Conservation (phyloP, 345 rosid species). For the Orychophragmus violaceus region DNA sequence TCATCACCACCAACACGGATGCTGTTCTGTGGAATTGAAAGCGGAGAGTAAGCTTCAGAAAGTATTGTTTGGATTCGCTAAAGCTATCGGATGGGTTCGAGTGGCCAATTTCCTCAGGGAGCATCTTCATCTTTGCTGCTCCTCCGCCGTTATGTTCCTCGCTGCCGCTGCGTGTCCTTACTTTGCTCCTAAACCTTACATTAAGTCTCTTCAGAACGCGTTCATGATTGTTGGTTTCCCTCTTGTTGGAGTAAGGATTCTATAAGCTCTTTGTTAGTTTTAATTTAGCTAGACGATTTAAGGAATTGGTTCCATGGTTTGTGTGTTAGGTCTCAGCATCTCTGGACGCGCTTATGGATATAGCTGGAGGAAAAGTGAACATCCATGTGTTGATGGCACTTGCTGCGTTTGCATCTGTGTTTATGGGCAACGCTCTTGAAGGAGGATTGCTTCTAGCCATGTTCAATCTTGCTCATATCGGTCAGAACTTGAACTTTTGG, state of each 20-base stretch:
- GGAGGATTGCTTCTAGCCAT: conserved; percentile 94
- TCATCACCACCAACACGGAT: conserved; percentile 37
- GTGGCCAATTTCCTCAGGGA: conserved; percentile 77
- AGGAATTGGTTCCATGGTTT: neutral
- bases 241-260: conserved; percentile 68
- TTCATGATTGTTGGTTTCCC: conserved; percentile 71
- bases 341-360: conserved; percentile 81
- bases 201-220: conserved; percentile 60
- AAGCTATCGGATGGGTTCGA: conserved; percentile 61
- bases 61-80: conserved; percentile 53
- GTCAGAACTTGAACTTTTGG: conserved; percentile 32
- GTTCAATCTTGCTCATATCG: conserved; percentile 97
- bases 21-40: conserved; percentile 15
- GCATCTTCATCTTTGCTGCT: conserved; percentile 76
- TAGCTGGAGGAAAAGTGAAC: conserved; percentile 88
- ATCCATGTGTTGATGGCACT: conserved; percentile 97
- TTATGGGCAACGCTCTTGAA: conserved; percentile 94
- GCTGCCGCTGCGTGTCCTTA: conserved; percentile 76
- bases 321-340: conserved; percentile 73
- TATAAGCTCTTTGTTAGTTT: neutral
- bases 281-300: neutral
- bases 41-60: conserved; percentile 49
- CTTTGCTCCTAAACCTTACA: conserved; percentile 51
- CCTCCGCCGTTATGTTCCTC: conserved; percentile 63
- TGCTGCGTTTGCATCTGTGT: conserved; percentile 85